Conservation (phyloP, 495 filamentous ascomycete species). For the Tuber microsphaerosporum region DNA sequence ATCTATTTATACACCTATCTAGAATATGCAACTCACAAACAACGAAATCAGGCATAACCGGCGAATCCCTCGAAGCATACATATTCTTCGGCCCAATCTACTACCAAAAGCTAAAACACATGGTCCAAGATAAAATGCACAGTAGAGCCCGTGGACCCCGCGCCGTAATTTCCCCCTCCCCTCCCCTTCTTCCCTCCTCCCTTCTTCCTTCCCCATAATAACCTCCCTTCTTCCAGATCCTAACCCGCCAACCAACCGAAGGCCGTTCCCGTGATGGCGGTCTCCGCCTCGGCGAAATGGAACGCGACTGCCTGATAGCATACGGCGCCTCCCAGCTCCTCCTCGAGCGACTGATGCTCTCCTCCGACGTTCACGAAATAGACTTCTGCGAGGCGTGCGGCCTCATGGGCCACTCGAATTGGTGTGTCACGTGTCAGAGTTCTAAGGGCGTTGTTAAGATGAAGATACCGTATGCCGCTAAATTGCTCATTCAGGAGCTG, state of each 20-base stretch:
- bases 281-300: slow-evolving; percentile 95
- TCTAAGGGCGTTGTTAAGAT: slow-evolving; percentile 74
- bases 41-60: slow-evolving; percentile 58
- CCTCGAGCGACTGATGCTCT: slow-evolving; percentile 89
- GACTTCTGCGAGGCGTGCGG: slow-evolving; percentile 91
- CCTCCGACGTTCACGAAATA: slow-evolving; percentile 78
- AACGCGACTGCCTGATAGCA: slow-evolving; percentile 92
- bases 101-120: slow-evolving; percentile 99
- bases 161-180: slow-evolving; percentile 44
- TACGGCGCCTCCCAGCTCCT: slow-evolving; percentile 90
- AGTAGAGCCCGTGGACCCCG: slow-evolving; percentile 81
- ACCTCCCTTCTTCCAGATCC: slow-evolving; percentile 45
- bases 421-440: slow-evolving; percentile 83
- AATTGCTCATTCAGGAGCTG: slow-evolving; percentile 91
- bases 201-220: not conserved
- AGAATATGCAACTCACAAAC: not conserved
- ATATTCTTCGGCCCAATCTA: slow-evolving; percentile 99
- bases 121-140: slow-evolving; percentile 99
- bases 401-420: slow-evolving; percentile 87
- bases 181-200: not conserved
- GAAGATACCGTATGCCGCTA: slow-evolving; percentile 98
- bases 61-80: slow-evolving; percentile 85
- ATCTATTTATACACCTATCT: not conserved
- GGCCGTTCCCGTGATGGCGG: slow-evolving; percentile 88
- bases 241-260: slow-evolving; percentile 95